phyloP scores from a whole-genome alignment of 305 asterid genomes.

The Solanum hybrid region DNA sequence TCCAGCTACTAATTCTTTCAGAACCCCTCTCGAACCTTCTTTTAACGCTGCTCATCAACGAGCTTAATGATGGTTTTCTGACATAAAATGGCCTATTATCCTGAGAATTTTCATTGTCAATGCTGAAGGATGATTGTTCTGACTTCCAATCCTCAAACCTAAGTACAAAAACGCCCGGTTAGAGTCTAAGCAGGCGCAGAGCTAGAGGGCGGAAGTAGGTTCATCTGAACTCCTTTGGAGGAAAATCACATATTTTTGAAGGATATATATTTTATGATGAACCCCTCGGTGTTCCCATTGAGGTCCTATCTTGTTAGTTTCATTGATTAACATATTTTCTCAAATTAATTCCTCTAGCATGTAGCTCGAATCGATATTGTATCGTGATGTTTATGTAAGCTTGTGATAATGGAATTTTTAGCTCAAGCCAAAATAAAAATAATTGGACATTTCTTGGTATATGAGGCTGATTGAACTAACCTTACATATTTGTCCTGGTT shows the following conservation, averaged over 20 bases:
- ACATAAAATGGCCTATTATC: constrained; percentile 6
- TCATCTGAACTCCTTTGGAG: background rate
- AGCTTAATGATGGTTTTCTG: constrained; percentile 20
- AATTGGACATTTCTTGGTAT: background rate
- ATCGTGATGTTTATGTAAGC: background rate
- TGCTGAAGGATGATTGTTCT: constrained; percentile 18
- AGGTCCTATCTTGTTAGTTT: background rate
- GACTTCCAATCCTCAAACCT: constrained; percentile 44
- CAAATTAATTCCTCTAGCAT: background rate
- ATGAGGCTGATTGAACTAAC: constrained; percentile 18
- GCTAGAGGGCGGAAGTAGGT: background rate
- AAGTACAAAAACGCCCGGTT: background rate
- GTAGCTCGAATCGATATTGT: background rate
- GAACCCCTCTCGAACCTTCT: constrained; percentile 20
- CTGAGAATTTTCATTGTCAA: background rate
- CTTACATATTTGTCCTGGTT: constrained; percentile 38
- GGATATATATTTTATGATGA: background rate
- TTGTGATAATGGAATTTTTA: background rate
- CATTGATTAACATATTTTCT: background rate
- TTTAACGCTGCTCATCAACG: constrained; percentile 19
- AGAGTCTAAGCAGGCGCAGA: background rate
- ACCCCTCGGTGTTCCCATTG: background rate
- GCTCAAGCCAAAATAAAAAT: background rate
- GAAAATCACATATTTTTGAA: background rate
- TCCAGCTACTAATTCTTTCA: constrained; percentile 23